Conservation (phyloP, 2,329 filamentous ascomycete species). For the Phoma sp. region DNA sequence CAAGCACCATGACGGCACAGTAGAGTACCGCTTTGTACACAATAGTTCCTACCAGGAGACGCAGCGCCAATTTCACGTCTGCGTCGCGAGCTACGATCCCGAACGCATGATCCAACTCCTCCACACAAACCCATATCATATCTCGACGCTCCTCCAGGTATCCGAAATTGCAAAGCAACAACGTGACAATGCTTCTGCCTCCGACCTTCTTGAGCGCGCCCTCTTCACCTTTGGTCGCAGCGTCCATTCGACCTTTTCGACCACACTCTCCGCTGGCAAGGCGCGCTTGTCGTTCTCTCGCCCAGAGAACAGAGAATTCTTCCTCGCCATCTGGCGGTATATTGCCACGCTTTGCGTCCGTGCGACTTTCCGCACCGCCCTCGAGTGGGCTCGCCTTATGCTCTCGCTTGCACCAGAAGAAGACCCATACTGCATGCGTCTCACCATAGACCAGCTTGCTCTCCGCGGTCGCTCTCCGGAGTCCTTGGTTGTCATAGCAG, state of each 20-base stretch:
- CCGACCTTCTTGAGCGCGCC: constrained; percentile 87
- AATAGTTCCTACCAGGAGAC: constrained; percentile 74
- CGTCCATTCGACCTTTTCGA: constrained; percentile 80
- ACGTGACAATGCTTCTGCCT: constrained; percentile 82
- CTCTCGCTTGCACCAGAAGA: constrained; percentile 71
- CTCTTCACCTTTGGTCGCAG: constrained; percentile 93
- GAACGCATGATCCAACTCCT: constrained; percentile 80
- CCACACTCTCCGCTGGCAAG: constrained; percentile 75
- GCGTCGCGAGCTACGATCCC: constrained; percentile 84
- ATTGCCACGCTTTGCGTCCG: constrained; percentile 84
- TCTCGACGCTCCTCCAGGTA: constrained; percentile 91
- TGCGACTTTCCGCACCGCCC: constrained; percentile 90
- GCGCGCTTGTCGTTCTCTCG: constrained; percentile 81
- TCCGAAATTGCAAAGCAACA: constrained; percentile 92
- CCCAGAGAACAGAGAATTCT: constrained; percentile 90
- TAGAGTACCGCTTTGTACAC: constrained; percentile 80
- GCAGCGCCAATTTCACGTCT: constrained; percentile 76
- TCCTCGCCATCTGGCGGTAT: constrained; percentile 88
- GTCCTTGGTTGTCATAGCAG: constrained; percentile 75
- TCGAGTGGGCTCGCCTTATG: constrained; percentile 91
- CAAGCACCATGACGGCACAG: constrained; percentile 62
- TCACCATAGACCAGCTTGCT: constrained; percentile 83
- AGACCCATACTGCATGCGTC: constrained; percentile 83
- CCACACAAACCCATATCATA: constrained; percentile 80
- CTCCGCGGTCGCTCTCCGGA: constrained; percentile 78